Evolutionary conservation across 176 grass and related monocot species (phyloP), one percentile per base, ranked within the genome.

Genomic region (Triticum timopheevii): DNA sequence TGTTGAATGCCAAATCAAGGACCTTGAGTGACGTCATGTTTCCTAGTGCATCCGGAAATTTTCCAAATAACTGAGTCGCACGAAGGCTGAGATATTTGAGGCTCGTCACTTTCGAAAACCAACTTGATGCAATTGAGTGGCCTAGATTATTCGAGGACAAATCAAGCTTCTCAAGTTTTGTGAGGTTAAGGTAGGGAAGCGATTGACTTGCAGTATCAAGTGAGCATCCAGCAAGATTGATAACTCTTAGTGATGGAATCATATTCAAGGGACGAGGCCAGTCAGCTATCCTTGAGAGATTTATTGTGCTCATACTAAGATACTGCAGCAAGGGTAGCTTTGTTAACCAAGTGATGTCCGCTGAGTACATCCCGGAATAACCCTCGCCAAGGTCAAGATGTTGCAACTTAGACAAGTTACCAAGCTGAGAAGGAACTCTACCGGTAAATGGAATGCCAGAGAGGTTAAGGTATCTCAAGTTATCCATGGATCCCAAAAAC

Each of bases 361-460:
- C 10, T 24, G 17, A 59, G 35, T 47, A 73, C 45, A 27, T 69
- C 8, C 39, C 10, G 6, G 61, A 16, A 50, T 50, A 13, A 50
- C 20, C 13, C 65, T 1, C 13, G 13, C 30, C 40, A 71, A 76
- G 47, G 30, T 86, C 77, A 72, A 87, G 84, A 23, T 86, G 61
- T 28, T 83, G 58, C 40, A 90, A 22, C 23, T 25, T 86, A 7
- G 89, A 86, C 5, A 87, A 3, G 44, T 90, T 87, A 61, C 89
- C 79, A 19, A 90, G 69, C 76, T 90, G 84, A 82, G 54, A 59
- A 59, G 84, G 84, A 65, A 90, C 69, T n/a, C 33, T 61, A 39
- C 84, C 63, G 5, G 11, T 59, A n/a, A 87, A 90, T 1, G 11
- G 0, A 3, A 65, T 39, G 30, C 8, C 4, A 22, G 84, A 90